These are phyloP conservation scores for Calendula officinalis DNA, from an alignment of 129 eudicot genomes.

Conservation along the genomic window DNA sequence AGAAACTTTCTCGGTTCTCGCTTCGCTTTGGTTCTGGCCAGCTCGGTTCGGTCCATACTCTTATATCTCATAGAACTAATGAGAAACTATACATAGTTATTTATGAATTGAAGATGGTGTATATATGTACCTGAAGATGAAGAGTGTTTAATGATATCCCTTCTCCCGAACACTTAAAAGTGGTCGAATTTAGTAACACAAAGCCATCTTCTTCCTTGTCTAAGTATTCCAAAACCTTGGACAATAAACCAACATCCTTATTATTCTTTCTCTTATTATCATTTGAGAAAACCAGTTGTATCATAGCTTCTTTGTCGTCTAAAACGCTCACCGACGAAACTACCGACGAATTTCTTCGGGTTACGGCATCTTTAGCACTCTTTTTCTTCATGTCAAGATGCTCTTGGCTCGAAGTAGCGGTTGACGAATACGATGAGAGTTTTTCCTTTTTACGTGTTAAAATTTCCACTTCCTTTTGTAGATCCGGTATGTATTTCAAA, in stretches of 20 bases:
- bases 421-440: slow-evolving; percentile 15
- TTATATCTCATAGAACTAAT: too few relatives aligned
- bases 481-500: slow-evolving; percentile 70
- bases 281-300: slow-evolving; percentile 38
- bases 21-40: too few relatives aligned
- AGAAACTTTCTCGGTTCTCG: too few relatives aligned
- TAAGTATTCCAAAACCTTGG: slow-evolving; percentile 28
- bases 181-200: slow-evolving; percentile 37
- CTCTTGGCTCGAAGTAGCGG: neutral
- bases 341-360: slow-evolving; percentile 11
- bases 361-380: slow-evolving; percentile 11
- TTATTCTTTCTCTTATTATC: slow-evolving; percentile 23
- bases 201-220: slow-evolving; percentile 38
- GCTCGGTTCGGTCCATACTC: too few relatives aligned
- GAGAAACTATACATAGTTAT: too few relatives aligned
- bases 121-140: slow-evolving; percentile 42
- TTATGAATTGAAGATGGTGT: too few relatives aligned
- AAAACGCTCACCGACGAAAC: slow-evolving; percentile 29
- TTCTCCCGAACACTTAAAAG: slow-evolving; percentile 31
- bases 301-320: slow-evolving; percentile 37
- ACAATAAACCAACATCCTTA: slow-evolving; percentile 14
- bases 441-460: slow-evolving; percentile 45
- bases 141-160: slow-evolving; percentile 34
- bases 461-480: slow-evolving; percentile 58
- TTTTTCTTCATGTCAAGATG: slow-evolving; percentile 1